phyloP scores from a whole-genome alignment of 75 land plant species.

The Pinus taeda region DNA sequence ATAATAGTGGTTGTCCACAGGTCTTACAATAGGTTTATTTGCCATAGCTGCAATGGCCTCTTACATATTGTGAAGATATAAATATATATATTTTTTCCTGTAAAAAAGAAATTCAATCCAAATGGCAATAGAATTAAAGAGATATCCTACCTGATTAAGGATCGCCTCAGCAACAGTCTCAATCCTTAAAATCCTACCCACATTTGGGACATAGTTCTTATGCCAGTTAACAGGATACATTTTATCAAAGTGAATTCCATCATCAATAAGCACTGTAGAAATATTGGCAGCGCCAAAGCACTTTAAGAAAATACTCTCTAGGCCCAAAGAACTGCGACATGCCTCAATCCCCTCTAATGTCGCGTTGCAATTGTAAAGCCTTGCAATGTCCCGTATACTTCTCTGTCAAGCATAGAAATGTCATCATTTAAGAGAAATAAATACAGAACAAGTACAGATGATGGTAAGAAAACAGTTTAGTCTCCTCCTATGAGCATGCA shows the following conservation, averaged over 20 bases:
- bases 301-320: constrained; percentile 39
- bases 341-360: constrained; percentile 54
- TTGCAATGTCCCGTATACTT: constrained; percentile 74
- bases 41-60: neutral
- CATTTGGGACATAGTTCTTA: constrained; percentile 43
- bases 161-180: constrained; percentile 81
- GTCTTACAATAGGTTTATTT: neutral
- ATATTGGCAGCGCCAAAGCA: constrained; percentile 82
- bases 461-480: neutral
- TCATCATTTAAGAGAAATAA: neutral
- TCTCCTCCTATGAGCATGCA: neutral
- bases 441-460: neutral
- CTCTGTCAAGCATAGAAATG: constrained; percentile 54
- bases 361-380: constrained; percentile 61
- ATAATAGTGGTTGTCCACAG: neutral
- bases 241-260: constrained; percentile 78
- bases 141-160: constrained; percentile 61
- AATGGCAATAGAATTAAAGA: neutral
- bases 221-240: constrained; percentile 84
- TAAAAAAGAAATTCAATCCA: neutral
- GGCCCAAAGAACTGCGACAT: constrained; percentile 42
- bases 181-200: constrained; percentile 77
- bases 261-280: constrained; percentile 77
- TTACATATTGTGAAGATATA: neutral
- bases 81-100: neutral